Evolutionary conservation across 2,329 filamentous ascomycete species (phyloP).

Genomic region (Colletotrichum aenigma): DNA sequence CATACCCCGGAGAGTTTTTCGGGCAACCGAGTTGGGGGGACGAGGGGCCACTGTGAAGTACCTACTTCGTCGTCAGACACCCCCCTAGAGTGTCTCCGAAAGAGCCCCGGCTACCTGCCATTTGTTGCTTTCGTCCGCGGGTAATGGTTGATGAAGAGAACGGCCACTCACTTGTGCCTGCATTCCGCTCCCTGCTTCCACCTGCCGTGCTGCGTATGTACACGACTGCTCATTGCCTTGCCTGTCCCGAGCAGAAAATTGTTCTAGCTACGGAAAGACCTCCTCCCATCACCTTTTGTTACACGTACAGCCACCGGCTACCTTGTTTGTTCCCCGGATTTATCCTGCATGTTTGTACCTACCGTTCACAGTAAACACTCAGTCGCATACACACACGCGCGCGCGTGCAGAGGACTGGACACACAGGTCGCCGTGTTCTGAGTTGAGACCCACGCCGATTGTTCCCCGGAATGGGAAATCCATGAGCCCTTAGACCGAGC

Average conservation of each 20-base stretch:
- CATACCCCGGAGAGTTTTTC: conserved; percentile 7
- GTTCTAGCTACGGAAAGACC: neutral
- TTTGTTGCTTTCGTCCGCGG: neutral
- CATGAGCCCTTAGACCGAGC: conserved; percentile 14
- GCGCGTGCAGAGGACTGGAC: neutral
- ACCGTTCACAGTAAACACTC: neutral
- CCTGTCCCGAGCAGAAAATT: neutral
- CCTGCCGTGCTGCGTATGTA: neutral
- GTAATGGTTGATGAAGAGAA: neutral
- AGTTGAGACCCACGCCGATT: conserved; percentile 13
- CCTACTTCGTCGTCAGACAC: neutral
- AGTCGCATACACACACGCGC: neutral
- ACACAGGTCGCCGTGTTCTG: neutral
- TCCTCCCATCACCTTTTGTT: neutral
- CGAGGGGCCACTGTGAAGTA: neutral
- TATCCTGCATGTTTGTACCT: neutral
- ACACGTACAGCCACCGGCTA: neutral
- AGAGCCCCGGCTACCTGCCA: neutral
- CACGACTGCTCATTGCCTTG: neutral
- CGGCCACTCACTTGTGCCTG: neutral
- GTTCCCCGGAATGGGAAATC: conserved; percentile 16
- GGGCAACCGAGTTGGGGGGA: neutral
- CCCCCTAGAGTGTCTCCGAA: neutral
- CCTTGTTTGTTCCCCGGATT: neutral
- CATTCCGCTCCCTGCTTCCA: neutral